These are phyloP conservation scores for Viola pubescens DNA, from an alignment of 441 rosid species.

Conservation along the genomic window DNA sequence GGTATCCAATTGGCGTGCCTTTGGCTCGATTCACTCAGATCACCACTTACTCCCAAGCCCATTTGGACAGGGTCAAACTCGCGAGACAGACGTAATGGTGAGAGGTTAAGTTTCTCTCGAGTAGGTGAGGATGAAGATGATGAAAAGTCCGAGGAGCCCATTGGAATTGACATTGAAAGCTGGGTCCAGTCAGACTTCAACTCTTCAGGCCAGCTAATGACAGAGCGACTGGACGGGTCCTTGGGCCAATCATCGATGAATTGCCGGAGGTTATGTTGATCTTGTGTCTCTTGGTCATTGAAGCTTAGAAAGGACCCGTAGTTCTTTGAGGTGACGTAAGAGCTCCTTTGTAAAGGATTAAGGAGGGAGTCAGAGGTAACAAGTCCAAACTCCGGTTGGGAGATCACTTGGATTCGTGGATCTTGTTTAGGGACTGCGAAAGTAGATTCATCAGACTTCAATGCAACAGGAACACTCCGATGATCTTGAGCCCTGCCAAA, in stretches of 20 bases:
- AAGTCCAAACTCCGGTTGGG: slow-evolving; percentile 36
- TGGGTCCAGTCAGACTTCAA: slow-evolving; percentile 59
- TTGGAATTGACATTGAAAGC: slow-evolving; percentile 73
- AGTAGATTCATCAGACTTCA: slow-evolving; percentile 28
- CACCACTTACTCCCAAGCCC: slow-evolving; percentile 23
- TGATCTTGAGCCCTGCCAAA: slow-evolving; percentile 34
- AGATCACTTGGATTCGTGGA: slow-evolving; percentile 21
- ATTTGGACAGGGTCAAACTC: slow-evolving; percentile 32
- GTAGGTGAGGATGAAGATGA: slow-evolving; percentile 43
- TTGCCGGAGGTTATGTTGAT: slow-evolving; percentile 28
- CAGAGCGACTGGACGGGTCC: slow-evolving; percentile 31
- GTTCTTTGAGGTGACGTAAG: slow-evolving; percentile 22
- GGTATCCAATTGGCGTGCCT: slow-evolving; percentile 35
- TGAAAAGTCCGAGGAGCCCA: slow-evolving; percentile 34
- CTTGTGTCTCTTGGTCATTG: slow-evolving; percentile 35
- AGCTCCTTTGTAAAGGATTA: slow-evolving; percentile 28
- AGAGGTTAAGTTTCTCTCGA: slow-evolving; percentile 33
- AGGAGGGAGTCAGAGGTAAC: slow-evolving; percentile 39
- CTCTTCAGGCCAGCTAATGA: slow-evolving; percentile 51
- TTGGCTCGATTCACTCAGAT: slow-evolving; percentile 18
- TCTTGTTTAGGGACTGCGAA: slow-evolving; percentile 28
- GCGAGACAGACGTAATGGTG: slow-evolving; percentile 39
- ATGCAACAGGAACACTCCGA: slow-evolving; percentile 12
- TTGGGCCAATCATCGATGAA: slow-evolving; percentile 42
- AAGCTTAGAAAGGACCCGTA: slow-evolving; percentile 34